Evolutionary conservation across 352 stramenopile genomes (phyloP).

Genomic region (Phytophthora brassicae): DNA sequence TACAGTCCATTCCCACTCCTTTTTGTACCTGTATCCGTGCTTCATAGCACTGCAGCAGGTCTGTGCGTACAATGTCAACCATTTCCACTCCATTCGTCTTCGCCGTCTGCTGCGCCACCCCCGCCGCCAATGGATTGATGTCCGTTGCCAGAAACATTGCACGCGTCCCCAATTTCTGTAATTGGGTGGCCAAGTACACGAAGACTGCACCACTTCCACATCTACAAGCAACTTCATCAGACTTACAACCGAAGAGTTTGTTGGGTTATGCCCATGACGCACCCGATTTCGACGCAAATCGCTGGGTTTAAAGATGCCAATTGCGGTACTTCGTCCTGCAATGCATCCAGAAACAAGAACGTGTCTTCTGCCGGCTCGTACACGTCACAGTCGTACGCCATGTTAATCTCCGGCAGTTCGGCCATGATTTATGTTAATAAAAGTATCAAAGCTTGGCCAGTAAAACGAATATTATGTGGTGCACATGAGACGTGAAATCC

Average conservation of each 20-base stretch:
- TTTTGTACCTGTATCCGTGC: slow-evolving; percentile 47
- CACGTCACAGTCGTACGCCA: slow-evolving; percentile 87
- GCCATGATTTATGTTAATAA: slow-evolving; percentile 28
- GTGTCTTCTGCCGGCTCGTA: slow-evolving; percentile 98
- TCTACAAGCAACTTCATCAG: slow-evolving; percentile 16
- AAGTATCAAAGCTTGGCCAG: slow-evolving; percentile 10
- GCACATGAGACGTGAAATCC: slow-evolving; percentile 26
- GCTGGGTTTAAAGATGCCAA: slow-evolving; percentile 55
- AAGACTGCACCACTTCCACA: slow-evolving; percentile 69
- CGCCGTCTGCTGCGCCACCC: slow-evolving; percentile 83
- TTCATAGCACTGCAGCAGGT: slow-evolving; percentile 77
- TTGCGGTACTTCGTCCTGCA: slow-evolving; percentile 86
- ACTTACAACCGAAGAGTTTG: too few species aligned
- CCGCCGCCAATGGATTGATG: slow-evolving; percentile 90
- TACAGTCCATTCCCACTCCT: neutral
- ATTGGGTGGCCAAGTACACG: slow-evolving; percentile 78
- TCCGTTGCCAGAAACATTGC: slow-evolving; percentile 88
- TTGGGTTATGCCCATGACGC: slow-evolving; percentile 9
- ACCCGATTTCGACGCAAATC: slow-evolving; percentile 91
- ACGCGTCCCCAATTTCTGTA: slow-evolving; percentile 58
- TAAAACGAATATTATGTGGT: slow-evolving; percentile 20
- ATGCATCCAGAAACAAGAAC: slow-evolving; percentile 95
- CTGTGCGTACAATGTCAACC: slow-evolving; percentile 84
- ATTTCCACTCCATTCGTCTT: slow-evolving; percentile 72
- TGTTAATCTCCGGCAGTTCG: slow-evolving; percentile 68